A percentile compares a stretch with the other conserved stretches of the same genome.
These are phyloP conservation scores for Galerina marginata DNA, from an alignment of 768 basidiomycete genomes.

Conservation along the genomic window DNA sequence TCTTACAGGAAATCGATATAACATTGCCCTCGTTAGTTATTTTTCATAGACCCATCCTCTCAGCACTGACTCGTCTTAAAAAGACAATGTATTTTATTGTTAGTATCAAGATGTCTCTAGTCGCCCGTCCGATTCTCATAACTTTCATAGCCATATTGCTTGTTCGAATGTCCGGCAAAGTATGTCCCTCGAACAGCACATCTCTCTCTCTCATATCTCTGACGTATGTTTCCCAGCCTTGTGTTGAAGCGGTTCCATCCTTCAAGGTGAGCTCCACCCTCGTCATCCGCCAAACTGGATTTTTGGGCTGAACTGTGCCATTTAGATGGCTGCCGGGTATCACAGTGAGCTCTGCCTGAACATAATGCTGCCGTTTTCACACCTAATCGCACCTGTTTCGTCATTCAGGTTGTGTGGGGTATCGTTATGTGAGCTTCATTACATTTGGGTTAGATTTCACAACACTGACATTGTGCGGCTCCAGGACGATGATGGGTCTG, in stretches of 20 bases:
- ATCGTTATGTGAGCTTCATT: slow-evolving; percentile 53
- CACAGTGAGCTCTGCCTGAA: slow-evolving; percentile 45
- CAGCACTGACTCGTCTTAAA: neutral
- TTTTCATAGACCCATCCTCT: neutral
- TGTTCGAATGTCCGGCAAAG: slow-evolving; percentile 77
- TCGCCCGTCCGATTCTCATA: neutral
- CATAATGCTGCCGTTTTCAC: neutral
- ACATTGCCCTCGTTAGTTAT: slow-evolving; percentile 61
- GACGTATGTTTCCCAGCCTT: slow-evolving; percentile 36
- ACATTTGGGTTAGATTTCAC: neutral
- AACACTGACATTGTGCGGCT: slow-evolving; percentile 1
- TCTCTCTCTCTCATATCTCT: slow-evolving; percentile 9
- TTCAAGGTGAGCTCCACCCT: slow-evolving; percentile 48
- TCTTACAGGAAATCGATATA: slow-evolving; percentile 64
- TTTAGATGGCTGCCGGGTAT: slow-evolving; percentile 69
- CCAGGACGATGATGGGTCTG: slow-evolving; percentile 67
- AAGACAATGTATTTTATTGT: slow-evolving; percentile 79
- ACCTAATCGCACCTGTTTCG: neutral
- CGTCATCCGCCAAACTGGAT: neutral
- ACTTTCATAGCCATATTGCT: slow-evolving; percentile 53
- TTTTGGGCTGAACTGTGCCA: slow-evolving; percentile 4
- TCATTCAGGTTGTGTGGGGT: slow-evolving; percentile 63
- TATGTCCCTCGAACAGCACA: slow-evolving; percentile 28
- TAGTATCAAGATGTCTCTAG: slow-evolving; percentile 24
- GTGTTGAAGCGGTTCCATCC: slow-evolving; percentile 69